Evolutionary conservation across 1,284 basidiomycete species (phyloP).

Genomic region (Ceratorhiza oryzae-sativae): DNA sequence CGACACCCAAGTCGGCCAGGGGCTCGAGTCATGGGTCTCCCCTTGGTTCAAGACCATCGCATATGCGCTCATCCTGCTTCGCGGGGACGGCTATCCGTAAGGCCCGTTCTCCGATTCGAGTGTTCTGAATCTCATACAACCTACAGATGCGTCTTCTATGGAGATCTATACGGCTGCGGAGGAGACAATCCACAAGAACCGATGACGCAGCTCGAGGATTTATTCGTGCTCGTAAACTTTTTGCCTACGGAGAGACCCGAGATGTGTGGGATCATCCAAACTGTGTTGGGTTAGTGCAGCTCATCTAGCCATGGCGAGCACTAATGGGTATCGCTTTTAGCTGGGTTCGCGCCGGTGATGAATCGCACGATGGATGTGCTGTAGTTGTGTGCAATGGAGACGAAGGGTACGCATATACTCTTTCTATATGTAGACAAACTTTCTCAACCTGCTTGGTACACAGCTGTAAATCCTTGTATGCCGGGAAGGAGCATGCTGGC

Average conservation of each 20-base stretch:
- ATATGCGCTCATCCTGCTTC: constrained; percentile 62
- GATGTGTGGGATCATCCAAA: constrained; percentile 60
- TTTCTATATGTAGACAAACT: not conserved
- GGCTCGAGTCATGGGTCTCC: constrained; percentile 61
- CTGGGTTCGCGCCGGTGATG: constrained; percentile 60
- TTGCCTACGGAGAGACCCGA: constrained; percentile 59
- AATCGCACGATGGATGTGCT: constrained; percentile 58
- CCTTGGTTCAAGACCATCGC: constrained; percentile 64
- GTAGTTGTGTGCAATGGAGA: constrained; percentile 54
- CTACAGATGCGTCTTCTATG: constrained; percentile 60
- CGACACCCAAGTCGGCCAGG: constrained; percentile 59
- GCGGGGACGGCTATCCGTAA: constrained; percentile 62
- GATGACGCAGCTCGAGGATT: constrained; percentile 58
- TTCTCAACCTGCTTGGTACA: no score
- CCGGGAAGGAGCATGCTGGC: constrained; percentile 55
- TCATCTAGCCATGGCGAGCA: not conserved
- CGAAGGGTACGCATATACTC: constrained; percentile 46
- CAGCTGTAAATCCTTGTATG: constrained; percentile 19
- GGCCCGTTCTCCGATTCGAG: constrained; percentile 33
- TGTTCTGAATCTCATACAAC: no score
- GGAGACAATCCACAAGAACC: constrained; percentile 57
- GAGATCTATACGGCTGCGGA: constrained; percentile 60
- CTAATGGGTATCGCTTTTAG: constrained; percentile 40
- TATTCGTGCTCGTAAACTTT: constrained; percentile 58
- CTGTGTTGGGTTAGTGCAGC: constrained; percentile 45